These are phyloP conservation scores for Poterioochromonas sp. DNA, from an alignment of 352 stramenopile species.

Conservation along the genomic window DNA sequence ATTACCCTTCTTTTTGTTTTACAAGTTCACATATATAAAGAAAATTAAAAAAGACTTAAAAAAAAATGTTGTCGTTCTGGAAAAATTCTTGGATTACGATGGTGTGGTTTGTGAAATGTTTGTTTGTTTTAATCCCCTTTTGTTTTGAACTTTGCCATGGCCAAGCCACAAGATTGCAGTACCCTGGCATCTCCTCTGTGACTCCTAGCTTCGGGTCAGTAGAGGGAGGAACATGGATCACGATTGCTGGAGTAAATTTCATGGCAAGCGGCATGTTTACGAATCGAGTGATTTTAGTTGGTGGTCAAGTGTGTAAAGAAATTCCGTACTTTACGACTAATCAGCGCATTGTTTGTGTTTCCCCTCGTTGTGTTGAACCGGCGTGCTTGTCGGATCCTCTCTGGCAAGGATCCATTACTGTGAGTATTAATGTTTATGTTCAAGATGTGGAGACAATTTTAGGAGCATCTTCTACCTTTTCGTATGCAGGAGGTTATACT, in stretches of 20 bases:
- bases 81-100: too few species aligned
- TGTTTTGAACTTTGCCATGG: too few species aligned
- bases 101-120: too few species aligned
- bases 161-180: neutral
- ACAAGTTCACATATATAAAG: too few species aligned
- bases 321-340: neutral
- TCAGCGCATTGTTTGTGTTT: neutral
- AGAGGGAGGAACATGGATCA: constrained; percentile 19
- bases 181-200: neutral
- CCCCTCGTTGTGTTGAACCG: neutral
- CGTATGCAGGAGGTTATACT: neutral
- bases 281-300: neutral
- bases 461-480: neutral
- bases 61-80: too few species aligned
- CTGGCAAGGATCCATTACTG: neutral
- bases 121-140: too few species aligned
- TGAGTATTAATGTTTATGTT: constrained; percentile 16
- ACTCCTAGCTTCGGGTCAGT: constrained; percentile 4
- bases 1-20: too few species aligned
- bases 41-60: too few species aligned
- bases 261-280: neutral
- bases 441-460: neutral
- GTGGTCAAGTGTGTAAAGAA: constrained; percentile 7
- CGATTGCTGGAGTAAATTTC: constrained; percentile 21
- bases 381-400: neutral